These are phyloP conservation scores for Geranium rotundifolium DNA, from an alignment of 345 rosid species.

Conservation along the genomic window DNA sequence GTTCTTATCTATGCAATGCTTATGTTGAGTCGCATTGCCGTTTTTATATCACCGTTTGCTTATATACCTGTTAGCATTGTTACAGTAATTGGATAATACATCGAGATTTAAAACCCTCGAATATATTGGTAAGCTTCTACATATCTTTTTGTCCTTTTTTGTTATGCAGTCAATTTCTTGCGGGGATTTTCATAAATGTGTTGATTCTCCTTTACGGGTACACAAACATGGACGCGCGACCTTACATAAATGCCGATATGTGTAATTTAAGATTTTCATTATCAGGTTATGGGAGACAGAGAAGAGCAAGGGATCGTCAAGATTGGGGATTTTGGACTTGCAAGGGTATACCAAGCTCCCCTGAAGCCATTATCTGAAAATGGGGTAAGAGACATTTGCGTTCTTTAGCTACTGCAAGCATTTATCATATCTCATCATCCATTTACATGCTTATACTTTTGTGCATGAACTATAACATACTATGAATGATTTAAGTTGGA, in stretches of 20 bases:
- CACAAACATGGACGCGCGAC: not conserved
- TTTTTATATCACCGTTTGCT: not conserved
- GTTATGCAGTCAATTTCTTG: no score
- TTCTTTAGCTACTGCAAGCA: not conserved
- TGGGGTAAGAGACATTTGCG: conserved; percentile 34
- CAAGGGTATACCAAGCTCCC: conserved; percentile 93
- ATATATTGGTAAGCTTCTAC: conserved; percentile 52
- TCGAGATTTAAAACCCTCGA: conserved; percentile 95
- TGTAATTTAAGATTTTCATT: not conserved
- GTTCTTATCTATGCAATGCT: not conserved
- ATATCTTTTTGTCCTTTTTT: not conserved
- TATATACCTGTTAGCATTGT: not conserved
- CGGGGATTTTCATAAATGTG: not conserved
- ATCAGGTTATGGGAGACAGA: conserved; percentile 77
- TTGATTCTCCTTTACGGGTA: not conserved
- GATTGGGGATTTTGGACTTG: conserved; percentile 97
- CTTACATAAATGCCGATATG: not conserved
- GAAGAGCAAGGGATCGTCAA: conserved; percentile 94
- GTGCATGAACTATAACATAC: not conserved
- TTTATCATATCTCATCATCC: not conserved
- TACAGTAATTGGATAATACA: conserved; percentile 92
- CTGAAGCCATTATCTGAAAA: conserved; percentile 70
- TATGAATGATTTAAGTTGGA: not conserved
- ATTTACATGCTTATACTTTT: not conserved
- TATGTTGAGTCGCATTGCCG: not conserved